These are phyloP conservation scores for Trametes elegans DNA, from an alignment of 768 basidiomycete species.

Conservation along the genomic window DNA sequence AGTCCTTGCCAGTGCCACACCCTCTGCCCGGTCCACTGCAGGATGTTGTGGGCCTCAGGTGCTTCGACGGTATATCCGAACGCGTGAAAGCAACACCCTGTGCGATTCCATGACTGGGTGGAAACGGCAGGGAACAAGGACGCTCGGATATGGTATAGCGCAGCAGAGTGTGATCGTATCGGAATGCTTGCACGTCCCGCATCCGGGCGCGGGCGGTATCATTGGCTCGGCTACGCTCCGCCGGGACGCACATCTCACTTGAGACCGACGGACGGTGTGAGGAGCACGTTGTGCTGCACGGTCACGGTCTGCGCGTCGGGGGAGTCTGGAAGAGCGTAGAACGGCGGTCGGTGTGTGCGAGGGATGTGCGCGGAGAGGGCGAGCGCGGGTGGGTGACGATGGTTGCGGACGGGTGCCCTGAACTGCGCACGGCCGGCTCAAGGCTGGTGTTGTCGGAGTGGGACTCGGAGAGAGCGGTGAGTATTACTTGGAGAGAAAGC, in stretches of 20 bases:
- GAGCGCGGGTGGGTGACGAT: background rate
- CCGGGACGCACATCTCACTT: background rate
- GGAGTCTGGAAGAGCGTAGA: background rate
- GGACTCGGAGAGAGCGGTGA: too few relatives aligned
- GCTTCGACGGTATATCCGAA: background rate
- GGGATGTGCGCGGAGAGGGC: background rate
- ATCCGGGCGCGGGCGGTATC: background rate
- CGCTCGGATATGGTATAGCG: constrained; percentile 6
- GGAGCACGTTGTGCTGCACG: too few relatives aligned
- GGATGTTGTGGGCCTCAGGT: too few relatives aligned
- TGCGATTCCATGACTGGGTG: background rate
- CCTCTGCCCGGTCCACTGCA: too few relatives aligned
- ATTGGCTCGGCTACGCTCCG: constrained; percentile 4
- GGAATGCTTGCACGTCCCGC: background rate
- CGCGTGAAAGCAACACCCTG: background rate
- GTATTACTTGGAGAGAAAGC: background rate
- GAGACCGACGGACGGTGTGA: background rate
- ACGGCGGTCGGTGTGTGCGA: background rate
- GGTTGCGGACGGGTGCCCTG: background rate
- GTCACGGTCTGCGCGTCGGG: too few relatives aligned
- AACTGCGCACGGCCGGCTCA: constrained; percentile 3
- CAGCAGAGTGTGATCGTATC: constrained; percentile 1
- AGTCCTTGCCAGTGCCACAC: background rate
- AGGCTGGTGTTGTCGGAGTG: too few relatives aligned
- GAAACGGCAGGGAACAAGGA: background rate